Base-by-base conservation (phyloP, 371 early-diverging fungal species). In the Circinella umbellata region DNA sequence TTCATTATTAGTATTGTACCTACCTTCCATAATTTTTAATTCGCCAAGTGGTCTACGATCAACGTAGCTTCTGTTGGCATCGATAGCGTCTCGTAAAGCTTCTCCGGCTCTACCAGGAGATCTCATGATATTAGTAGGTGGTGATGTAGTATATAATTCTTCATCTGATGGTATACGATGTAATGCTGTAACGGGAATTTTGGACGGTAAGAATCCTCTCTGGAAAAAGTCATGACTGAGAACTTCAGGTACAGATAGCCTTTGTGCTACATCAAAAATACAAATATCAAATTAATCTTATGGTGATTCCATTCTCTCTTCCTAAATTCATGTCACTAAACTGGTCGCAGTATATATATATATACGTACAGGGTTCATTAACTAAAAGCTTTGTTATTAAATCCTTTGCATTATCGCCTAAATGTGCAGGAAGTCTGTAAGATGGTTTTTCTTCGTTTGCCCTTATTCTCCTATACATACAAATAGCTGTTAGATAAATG, bases 311-410 rank as follows among this genome's bases (percentile, higher is more conserved):
- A 9, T 11, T 42, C 42, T 42, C 42, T 42, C 42, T 11, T 42
- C 3, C 27, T 27, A 27, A 27, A 1, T 27, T 27, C 27, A 27
- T 27, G 27, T 27, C 2, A 27, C 27, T 27, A 27, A 27, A 27
- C 27, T 15, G 11, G 20, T 47, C 53, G 49, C 66, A 48, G n/a
- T n/a, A n/a, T 80, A 88, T 89, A 83, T 63, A 98, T 98, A 63
- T 88, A 76, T 60, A 57, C 67, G 48, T 81, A 88, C 90, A 83
- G 64, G 99, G 99, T 64, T 88, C 76, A 36, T 89, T 92, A 47
- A 88, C 90, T 27, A 99, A 86, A n/a, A 99, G 78, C 10, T 86
- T 70, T 3, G 78, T 69, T 49, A 99, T 95, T 36, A 99, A 80
- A 36, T 88, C 79, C 70, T 91, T 93, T 1, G 94, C 96, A 15